Evolutionary conservation across 1,284 basidiomycete species (phyloP).

Genomic region (Fistulina hepatica): DNA sequence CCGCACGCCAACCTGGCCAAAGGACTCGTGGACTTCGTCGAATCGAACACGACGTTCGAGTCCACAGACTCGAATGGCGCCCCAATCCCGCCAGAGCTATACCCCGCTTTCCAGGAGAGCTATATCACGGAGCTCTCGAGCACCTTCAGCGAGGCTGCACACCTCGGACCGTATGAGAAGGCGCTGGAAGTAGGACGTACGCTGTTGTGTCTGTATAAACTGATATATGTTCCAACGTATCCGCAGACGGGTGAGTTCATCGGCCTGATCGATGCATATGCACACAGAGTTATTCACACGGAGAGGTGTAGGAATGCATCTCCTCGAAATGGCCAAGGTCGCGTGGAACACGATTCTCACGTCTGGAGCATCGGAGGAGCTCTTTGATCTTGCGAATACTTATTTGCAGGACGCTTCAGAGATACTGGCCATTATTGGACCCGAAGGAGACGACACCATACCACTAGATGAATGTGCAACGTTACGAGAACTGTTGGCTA

Average conservation of each 20-base stretch:
- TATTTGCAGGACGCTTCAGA: conserved; percentile 34
- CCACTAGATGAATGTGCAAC: conserved; percentile 47
- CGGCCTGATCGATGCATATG: conserved; percentile 1
- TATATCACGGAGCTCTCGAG: conserved; percentile 51
- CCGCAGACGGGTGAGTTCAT: conserved; percentile 60
- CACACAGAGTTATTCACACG: no score
- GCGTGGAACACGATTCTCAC: conserved; percentile 50
- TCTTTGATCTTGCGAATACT: conserved; percentile 17
- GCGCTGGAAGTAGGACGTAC: conserved; percentile 46
- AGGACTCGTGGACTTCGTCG: conserved; percentile 29
- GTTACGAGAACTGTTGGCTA: no score
- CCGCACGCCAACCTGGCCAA: conserved; percentile 22
- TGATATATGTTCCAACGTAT: conserved; percentile 62
- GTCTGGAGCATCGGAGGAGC: conserved; percentile 17
- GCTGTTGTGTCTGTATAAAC: conserved; percentile 50
- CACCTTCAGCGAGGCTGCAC: conserved; percentile 51
- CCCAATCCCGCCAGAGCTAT: conserved; percentile 29
- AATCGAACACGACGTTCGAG: conserved; percentile 19
- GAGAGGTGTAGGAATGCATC: conserved; percentile 59
- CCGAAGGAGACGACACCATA: conserved; percentile 50
- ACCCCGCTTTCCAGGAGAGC: conserved; percentile 39
- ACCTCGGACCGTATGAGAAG: conserved; percentile 42
- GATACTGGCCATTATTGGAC: conserved; percentile 37
- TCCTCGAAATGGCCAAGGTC: conserved; percentile 64
- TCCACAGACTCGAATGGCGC: conserved; percentile 3